Percentiles rank a stretch among this genome's conserved stretches.
Conservation (phyloP, 306 rosid species). For the Luffa acutangula region DNA sequence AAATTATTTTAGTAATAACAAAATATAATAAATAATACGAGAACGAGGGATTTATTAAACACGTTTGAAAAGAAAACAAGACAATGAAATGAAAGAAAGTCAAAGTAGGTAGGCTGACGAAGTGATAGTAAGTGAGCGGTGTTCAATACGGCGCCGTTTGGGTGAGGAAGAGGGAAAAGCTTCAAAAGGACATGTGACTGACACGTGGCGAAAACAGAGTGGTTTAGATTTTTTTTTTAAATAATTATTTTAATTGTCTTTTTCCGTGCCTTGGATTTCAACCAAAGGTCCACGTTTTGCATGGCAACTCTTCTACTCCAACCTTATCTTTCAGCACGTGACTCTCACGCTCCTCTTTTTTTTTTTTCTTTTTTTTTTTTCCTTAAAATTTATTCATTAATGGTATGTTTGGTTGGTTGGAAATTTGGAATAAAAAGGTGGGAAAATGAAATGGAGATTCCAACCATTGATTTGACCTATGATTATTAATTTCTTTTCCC, state of each 20-base stretch:
- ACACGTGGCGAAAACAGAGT: background rate
- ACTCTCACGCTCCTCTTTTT: background rate
- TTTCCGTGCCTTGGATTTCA: background rate
- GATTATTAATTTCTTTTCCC: background rate
- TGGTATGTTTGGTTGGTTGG: background rate
- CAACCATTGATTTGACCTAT: background rate
- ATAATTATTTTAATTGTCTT: background rate
- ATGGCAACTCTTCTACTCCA: background rate
- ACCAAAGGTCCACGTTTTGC: background rate
- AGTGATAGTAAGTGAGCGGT: background rate
- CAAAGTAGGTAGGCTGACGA: background rate
- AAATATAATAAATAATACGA: background rate
- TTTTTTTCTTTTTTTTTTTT: background rate
- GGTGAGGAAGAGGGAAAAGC: background rate
- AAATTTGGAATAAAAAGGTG: background rate
- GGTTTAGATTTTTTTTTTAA: background rate
- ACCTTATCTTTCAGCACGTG: background rate
- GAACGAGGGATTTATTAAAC: background rate
- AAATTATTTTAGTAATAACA: too few species aligned
- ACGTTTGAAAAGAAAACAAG: background rate
- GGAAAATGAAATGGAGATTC: background rate
- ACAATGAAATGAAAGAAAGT: background rate
- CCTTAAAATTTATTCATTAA: background rate
- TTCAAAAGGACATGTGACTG: background rate
- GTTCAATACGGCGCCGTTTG: background rate